Evolutionary conservation across 345 rosid genomes (phyloP).

Genomic region (Iberis pinnata): DNA sequence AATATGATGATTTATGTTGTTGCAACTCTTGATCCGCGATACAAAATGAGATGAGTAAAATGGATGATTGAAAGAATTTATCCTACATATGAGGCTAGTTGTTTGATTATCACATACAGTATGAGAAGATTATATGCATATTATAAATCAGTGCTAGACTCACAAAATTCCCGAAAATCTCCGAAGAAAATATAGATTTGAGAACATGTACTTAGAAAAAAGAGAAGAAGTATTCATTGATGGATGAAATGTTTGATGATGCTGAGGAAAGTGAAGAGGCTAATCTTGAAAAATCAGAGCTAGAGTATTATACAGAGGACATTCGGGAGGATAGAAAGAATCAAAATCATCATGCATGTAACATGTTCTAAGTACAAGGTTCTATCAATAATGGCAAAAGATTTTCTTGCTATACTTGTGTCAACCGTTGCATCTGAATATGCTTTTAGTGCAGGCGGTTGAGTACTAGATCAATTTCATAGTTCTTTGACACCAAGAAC

Average conservation of each 20-base stretch:
- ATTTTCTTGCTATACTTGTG: slow-evolving; percentile 8
- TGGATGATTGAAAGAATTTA: background rate
- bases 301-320: background rate
- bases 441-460: slow-evolving; percentile 2
- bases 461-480: slow-evolving; percentile 8
- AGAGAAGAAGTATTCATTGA: background rate
- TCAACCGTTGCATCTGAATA: slow-evolving; percentile 19
- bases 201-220: background rate
- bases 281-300: background rate
- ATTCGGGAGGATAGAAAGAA: background rate
- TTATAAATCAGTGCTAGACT: background rate
- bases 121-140: background rate
- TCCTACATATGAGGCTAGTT: background rate
- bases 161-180: background rate
- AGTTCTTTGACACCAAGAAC: slow-evolving; percentile 18
- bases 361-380: background rate
- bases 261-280: background rate
- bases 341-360: background rate
- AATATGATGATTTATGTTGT: background rate
- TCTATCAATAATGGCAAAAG: slow-evolving; percentile 7
- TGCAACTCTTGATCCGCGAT: background rate
- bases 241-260: background rate
- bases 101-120: background rate
- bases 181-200: background rate
- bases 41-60: background rate